A percentile compares a stretch with the other conserved stretches of the same genome.
Conservation (phyloP, 306 rosid species). For the Vigna unguiculata region DNA sequence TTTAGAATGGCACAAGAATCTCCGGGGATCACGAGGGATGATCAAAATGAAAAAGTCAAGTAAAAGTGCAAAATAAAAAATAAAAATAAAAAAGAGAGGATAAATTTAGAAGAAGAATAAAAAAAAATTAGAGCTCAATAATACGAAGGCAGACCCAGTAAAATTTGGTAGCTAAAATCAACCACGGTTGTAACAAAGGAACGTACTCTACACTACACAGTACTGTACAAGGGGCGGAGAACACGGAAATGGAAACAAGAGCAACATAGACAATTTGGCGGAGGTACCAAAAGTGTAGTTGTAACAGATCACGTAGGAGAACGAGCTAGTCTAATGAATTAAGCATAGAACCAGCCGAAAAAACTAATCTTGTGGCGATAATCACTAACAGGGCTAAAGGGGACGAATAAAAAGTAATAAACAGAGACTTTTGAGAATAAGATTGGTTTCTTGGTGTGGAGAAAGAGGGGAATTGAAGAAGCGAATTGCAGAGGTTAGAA, state of each 20-base stretch:
- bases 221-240: conserved; percentile 18
- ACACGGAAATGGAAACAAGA: background rate
- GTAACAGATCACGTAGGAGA: conserved; percentile 54
- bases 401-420: background rate
- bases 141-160: conserved; percentile 32
- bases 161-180: conserved; percentile 38
- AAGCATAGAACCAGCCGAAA: conserved; percentile 26
- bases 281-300: conserved; percentile 53
- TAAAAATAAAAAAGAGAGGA: conserved; percentile 4
- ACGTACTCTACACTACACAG: background rate
- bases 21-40: conserved; percentile 47
- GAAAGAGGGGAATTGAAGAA: conserved; percentile 39
- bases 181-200: conserved; percentile 30
- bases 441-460: conserved; percentile 32
- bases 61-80: background rate
- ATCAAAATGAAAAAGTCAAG: conserved; percentile 39
- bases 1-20: conserved; percentile 33
- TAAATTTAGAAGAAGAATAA: conserved; percentile 1
- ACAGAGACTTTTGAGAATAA: conserved; percentile 14
- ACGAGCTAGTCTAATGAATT: conserved; percentile 31
- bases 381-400: conserved; percentile 49
- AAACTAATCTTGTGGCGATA: conserved; percentile 47
- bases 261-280: conserved; percentile 43
- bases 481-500: conserved; percentile 30
- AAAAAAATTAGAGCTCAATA: conserved; percentile 29